Evolutionary conservation across 2,329 filamentous ascomycete genomes (phyloP), one percentile per base, ranked within the genome.

Genomic region (Colletotrichum salicis): DNA sequence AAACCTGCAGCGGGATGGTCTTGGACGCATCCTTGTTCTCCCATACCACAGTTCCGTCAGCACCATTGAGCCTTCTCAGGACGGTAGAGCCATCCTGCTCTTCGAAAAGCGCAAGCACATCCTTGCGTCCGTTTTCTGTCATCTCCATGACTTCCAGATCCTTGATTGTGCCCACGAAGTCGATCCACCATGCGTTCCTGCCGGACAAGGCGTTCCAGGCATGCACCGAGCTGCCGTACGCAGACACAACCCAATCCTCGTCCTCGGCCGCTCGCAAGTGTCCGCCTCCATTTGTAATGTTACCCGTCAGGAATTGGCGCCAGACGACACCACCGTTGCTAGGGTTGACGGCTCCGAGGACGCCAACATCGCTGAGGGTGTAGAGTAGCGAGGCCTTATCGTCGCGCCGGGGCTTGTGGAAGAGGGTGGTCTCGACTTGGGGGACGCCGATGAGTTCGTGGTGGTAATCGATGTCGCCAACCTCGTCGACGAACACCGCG

Each of bases 381-480:
- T 98, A 99, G 64, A 99, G 88, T 48, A 99, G 87, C 65, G 94
- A 96, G 45, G 95, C 95, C 81, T 94, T 94, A 74, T 96, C 95
- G 76, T 92, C 90, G 74, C 90, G 88, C 78, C 93, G 89, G 51
- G 96, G 96, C 76, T 92, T 92, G 84, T 98, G 94, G 89, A 98
- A 98, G 88, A 98, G 97, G 76, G 96, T 98, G 73, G 94, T 93
- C 74, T 94, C 90, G 80, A 90, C 86, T 80, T 93, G 92, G 66
- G 96, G 95, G 48, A 94, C 84, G 78, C 96, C 96, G 78, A 99
- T 86, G 60, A 98, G 91, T 75, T 94, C 90, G 84, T 97, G 91
- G 84, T 98, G 96, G 85, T 95, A 98, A 84, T 99, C 96, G 81
- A 97, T 90, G 77, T 94, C 89, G 84, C 92, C 95, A 76, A 97